Evolutionary conservation across 108 stramenopile species (phyloP), one percentile per base, ranked within the genome.

Genomic region (Cyclotella distinguenda): DNA sequence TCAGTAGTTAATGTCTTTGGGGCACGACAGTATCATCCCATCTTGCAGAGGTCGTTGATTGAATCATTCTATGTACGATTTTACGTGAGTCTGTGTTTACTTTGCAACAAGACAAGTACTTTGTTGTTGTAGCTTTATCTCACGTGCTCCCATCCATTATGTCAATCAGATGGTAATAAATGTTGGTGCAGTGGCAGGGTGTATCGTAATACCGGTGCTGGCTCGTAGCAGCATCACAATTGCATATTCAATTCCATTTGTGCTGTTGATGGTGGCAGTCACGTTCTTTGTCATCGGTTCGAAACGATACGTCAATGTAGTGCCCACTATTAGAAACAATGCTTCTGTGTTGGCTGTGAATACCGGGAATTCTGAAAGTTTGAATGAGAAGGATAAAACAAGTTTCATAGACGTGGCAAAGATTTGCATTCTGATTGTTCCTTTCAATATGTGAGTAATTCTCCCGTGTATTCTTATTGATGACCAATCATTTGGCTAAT

Each of bases 131-230:
- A n/a, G n/a, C n/a, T n/a, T n/a, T n/a, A n/a, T n/a, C n/a, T n/a
- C n/a, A n/a, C n/a, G n/a, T n/a, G n/a, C n/a, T n/a, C n/a, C n/a
- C n/a, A n/a, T n/a, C n/a, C n/a, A n/a, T n/a, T n/a, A n/a, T n/a
- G n/a, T n/a, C n/a, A n/a, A n/a, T n/a, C n/a, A n/a, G n/a, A 81
- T 77, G 80, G 63, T 64, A 16, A 81, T 81, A 23, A 81, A 81
- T 70, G 64, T 81, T 6, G 80, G 80, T 19, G 80, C 80, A 0
- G 58, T 76, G 32, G 53, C 44, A 1, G 80, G 80, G n/a, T 75
- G 74, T 30, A 76, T 81, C 10, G 46, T 72, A 22, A 74, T 81
- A 23, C 72, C 80, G 0, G 27, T 74, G 0, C 45, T 71, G 15
- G 64, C 70, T 19, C 45, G 75, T 33, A 66, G 50, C 11, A 77